Conservation (phyloP, 2,329 filamentous ascomycete species). For the Pseudogymnoascus sp. region DNA sequence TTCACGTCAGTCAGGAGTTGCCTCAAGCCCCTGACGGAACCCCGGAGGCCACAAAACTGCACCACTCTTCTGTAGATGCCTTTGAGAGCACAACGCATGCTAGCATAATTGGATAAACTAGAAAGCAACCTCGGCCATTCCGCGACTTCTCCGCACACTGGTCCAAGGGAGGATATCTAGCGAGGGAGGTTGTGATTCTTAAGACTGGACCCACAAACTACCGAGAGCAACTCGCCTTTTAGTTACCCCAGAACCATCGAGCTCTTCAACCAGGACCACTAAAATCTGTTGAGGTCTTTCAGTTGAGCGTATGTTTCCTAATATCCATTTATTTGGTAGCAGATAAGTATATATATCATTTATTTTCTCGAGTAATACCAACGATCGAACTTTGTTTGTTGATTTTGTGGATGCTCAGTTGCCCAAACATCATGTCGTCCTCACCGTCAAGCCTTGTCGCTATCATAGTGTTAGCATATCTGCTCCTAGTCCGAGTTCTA, state of each 20-base stretch:
- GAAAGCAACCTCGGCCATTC: neutral
- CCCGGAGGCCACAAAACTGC: neutral
- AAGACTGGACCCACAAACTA: neutral
- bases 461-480: constrained; percentile 13
- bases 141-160: neutral
- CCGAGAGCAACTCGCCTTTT: neutral
- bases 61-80: neutral
- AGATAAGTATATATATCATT: neutral
- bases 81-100: neutral
- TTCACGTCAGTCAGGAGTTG: neutral
- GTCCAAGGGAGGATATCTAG: neutral
- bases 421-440: neutral
- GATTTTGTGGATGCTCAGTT: neutral
- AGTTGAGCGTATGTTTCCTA: neutral
- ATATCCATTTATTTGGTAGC: neutral
- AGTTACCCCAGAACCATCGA: neutral
- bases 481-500: constrained; percentile 16
- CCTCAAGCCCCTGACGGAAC: neutral
- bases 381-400: neutral
- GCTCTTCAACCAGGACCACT: neutral
- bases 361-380: neutral
- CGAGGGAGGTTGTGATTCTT: neutral
- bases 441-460: neutral
- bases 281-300: neutral
- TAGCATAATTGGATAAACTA: neutral